Evolutionary conservation across 192 early-diverging fungal genomes (phyloP), one percentile per base, ranked within the genome.

Genomic region (Backusella parvicylindrica): DNA sequence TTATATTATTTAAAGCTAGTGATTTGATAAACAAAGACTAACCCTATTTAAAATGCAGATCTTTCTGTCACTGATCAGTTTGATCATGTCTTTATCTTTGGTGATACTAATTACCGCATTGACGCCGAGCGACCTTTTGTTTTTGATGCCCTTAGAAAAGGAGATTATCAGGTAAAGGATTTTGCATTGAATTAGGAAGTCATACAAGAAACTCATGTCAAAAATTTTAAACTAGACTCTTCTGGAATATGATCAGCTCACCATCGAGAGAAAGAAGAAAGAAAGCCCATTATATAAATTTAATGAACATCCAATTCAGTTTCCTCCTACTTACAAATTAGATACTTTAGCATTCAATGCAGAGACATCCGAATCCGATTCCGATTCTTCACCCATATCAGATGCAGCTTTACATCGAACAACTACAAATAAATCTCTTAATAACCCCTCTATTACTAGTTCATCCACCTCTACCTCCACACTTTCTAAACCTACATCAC

Each of bases 31-130:
- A 60, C 23, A 60, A 28, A 28, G 23, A 28, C 26, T 60, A 28
- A 60, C 26, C 53, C 4, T 28, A 4, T 60, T 60, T 60, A 47
- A 47, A n/a, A 28, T 26, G 53, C 47, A 70, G 68, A 70, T 70
- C 68, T 41, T 41, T 70, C 68, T 74, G 75, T 87, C 23, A 82
- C 81, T 13, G 81, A 87, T 5, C 84, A 79, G 36, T 87, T 87
- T 76, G 86, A 87, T 71, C 85, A 86, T 23, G 81, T 81, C 3
- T 90, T 95, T 63, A 91, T 89, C 81, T 83, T 95, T 49, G 94
- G 94, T 33, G 94, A 95, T 78, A 78, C 95, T 69, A 95, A 95
- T 74, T 95, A 95, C 71, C 84, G 94, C 8, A 82, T 95, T 35
- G 75, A 86, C 30, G 71, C 90, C 8, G 56, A 83, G 0, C 83